phyloP scores from a whole-genome alignment of 805 yeast species.

The Saturnispora saitoi region DNA sequence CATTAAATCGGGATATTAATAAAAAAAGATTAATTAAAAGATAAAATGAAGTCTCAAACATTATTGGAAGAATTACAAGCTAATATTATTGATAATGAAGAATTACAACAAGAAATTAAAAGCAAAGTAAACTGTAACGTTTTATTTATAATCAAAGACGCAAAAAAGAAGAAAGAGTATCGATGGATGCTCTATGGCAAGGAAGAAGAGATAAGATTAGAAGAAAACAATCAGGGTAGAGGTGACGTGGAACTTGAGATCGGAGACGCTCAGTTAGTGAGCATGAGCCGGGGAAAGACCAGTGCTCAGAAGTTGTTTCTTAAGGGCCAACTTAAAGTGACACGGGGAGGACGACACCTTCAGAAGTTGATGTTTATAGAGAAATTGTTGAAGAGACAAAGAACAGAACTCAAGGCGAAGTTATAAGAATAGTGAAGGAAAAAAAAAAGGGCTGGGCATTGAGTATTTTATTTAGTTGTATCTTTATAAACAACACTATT shows the following conservation, averaged over 20 bases:
- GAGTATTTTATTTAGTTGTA: not conserved
- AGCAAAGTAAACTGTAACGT: not conserved
- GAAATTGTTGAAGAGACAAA: conserved; percentile 37
- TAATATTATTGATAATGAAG: not conserved
- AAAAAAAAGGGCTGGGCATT: not conserved
- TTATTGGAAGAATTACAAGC: not conserved
- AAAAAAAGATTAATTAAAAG: too few species aligned
- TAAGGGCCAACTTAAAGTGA: conserved; percentile 77
- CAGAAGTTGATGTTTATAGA: conserved; percentile 82
- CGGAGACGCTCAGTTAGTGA: conserved; percentile 61
- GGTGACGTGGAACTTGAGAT: conserved; percentile 4
- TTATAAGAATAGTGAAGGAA: conserved; percentile 15
- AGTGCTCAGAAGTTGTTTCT: conserved; percentile 79
- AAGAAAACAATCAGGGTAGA: not conserved
- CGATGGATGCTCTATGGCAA: not conserved
- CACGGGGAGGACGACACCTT: conserved; percentile 55
- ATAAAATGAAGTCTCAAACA: not conserved
- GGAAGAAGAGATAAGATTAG: not conserved
- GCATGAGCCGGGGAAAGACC: conserved; percentile 68
- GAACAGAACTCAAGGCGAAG: conserved; percentile 35
- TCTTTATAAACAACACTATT: not conserved
- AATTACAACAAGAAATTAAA: not conserved
- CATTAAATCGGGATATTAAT: too few species aligned
- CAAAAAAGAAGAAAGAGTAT: not conserved
- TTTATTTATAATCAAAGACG: not conserved